Evolutionary conservation across 2,329 filamentous ascomycete genomes (phyloP).

Genomic region (Cordyceps farinosa): DNA sequence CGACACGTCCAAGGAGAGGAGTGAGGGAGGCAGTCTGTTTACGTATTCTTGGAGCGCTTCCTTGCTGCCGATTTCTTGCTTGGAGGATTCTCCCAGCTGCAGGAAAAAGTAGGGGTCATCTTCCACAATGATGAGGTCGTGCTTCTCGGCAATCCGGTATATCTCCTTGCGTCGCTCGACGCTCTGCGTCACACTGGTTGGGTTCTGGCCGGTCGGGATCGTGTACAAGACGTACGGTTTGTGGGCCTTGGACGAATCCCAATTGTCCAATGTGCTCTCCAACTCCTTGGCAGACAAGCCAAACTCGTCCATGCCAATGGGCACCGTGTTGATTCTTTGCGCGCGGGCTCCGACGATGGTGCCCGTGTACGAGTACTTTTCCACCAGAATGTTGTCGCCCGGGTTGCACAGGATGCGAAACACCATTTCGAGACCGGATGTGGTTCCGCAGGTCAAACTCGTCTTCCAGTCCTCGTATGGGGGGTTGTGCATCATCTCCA

Average conservation of each 20-base stretch:
- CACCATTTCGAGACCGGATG: constrained; percentile 63
- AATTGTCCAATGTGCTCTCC: constrained; percentile 60
- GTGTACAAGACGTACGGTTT: constrained; percentile 52
- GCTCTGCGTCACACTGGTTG: constrained; percentile 73
- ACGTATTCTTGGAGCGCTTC: constrained; percentile 15
- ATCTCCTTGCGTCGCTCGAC: constrained; percentile 61
- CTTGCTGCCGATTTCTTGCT: neutral
- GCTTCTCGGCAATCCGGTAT: constrained; percentile 70
- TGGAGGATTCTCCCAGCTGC: constrained; percentile 49
- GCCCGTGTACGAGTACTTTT: constrained; percentile 48
- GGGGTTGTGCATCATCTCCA: constrained; percentile 68
- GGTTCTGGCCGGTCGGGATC: constrained; percentile 74
- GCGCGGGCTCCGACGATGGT: constrained; percentile 63
- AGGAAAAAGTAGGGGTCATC: constrained; percentile 89
- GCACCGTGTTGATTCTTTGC: constrained; percentile 57
- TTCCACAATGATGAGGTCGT: constrained; percentile 77
- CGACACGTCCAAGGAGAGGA: constrained; percentile 32
- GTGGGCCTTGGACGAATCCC: constrained; percentile 48
- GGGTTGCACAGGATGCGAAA: constrained; percentile 59
- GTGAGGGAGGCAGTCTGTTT: constrained; percentile 25
- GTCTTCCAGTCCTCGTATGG: constrained; percentile 72
- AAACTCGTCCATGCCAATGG: constrained; percentile 62
- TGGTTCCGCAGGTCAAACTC: constrained; percentile 63
- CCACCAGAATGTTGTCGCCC: constrained; percentile 66
- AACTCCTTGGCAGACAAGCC: constrained; percentile 61